Percentiles rank a stretch among this genome's conserved stretches.
phyloP scores from a whole-genome alignment of 164 flowering plant species.

The Brasenia schreberi region DNA sequence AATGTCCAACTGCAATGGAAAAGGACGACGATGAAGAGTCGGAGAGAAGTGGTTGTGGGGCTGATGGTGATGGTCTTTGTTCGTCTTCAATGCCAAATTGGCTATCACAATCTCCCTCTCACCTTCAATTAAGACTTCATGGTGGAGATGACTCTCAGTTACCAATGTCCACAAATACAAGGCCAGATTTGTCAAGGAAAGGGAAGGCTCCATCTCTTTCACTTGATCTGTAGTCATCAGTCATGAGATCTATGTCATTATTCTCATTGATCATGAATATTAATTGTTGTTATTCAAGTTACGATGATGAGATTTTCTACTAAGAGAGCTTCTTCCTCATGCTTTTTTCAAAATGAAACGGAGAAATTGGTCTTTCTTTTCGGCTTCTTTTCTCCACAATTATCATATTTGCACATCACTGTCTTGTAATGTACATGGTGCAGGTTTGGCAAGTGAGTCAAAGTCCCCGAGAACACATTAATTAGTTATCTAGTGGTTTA shows the following conservation, averaged over 20 bases:
- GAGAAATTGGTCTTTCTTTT: background rate
- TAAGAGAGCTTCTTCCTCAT: background rate
- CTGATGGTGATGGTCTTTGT: background rate
- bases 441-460: too few species aligned
- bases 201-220: background rate
- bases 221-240: background rate
- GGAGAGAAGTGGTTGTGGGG: background rate
- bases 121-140: constrained; percentile 7
- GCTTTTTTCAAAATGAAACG: background rate
- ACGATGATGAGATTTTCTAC: background rate
- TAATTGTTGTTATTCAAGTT: constrained; percentile 1
- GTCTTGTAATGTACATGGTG: too few species aligned
- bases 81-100: background rate
- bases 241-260: constrained; percentile 2
- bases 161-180: background rate
- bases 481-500: too few species aligned
- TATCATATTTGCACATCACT: too few species aligned
- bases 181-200: constrained; percentile 6
- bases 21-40: constrained; percentile 7
- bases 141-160: background rate
- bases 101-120: background rate
- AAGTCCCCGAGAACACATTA: too few species aligned
- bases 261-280: constrained; percentile 4
- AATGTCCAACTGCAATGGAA: constrained; percentile 44
- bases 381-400: background rate